Evolutionary conservation across 2,329 filamentous ascomycete genomes (phyloP).

Genomic region (Microdochium trichocladiopsis): DNA sequence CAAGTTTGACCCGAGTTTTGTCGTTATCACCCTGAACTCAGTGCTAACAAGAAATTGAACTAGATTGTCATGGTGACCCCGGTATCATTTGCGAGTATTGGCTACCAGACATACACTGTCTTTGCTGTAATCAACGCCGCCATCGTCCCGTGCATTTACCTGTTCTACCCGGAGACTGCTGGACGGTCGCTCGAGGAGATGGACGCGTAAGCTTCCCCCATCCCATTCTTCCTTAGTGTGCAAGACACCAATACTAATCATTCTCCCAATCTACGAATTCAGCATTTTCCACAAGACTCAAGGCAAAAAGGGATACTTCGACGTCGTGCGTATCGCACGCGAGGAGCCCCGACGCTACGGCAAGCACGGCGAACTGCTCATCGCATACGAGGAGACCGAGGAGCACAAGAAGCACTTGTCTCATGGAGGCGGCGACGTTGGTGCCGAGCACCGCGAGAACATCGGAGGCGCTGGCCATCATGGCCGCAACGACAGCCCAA

Average conservation of each 20-base stretch:
- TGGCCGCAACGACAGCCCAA: not conserved
- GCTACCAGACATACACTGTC: conserved; percentile 56
- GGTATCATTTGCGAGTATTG: conserved; percentile 48
- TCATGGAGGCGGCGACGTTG: not conserved
- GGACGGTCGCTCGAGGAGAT: conserved; percentile 9
- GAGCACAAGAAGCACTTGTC: conserved; percentile 23
- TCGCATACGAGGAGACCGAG: conserved; percentile 33
- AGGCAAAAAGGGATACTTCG: conserved; percentile 30
- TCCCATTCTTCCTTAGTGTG: not conserved
- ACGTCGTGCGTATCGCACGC: conserved; percentile 31
- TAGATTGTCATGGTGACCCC: conserved; percentile 55
- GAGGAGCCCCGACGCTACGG: conserved; percentile 49
- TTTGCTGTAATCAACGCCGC: conserved; percentile 59
- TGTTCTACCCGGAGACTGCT: conserved; percentile 47
- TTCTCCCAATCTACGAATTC: too few species aligned
- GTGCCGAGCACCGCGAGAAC: conserved; percentile 7
- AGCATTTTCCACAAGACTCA: conserved; percentile 52
- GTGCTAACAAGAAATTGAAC: not conserved
- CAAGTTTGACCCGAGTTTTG: conserved; percentile 8
- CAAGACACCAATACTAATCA: too few species aligned
- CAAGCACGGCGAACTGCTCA: conserved; percentile 51
- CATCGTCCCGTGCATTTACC: conserved; percentile 50
- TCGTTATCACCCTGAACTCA: not conserved
- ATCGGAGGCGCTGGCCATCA: conserved; percentile 4
- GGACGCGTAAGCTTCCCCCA: conserved; percentile 20